These are phyloP conservation scores for Serendipita indica DNA, from an alignment of 768 basidiomycete genomes.

Conservation along the genomic window DNA sequence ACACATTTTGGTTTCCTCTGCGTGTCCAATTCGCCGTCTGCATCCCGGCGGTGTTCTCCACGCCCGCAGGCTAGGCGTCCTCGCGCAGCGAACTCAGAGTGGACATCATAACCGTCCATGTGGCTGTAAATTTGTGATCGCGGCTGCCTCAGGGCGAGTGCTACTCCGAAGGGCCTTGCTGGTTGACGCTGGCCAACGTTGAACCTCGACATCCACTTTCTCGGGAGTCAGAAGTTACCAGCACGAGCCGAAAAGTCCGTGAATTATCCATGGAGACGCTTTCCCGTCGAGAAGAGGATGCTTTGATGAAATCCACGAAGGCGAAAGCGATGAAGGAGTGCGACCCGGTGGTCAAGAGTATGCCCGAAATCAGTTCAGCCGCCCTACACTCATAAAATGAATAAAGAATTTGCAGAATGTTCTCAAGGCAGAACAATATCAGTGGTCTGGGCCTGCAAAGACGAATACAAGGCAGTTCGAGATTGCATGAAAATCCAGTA, in stretches of 20 bases:
- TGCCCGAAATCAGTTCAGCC: slow-evolving; percentile 10
- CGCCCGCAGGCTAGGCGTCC: too few species aligned
- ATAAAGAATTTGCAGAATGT: slow-evolving; percentile 73
- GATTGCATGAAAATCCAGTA: slow-evolving; percentile 70
- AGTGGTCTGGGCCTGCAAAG: slow-evolving; percentile 71
- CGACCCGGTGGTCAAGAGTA: slow-evolving; percentile 60
- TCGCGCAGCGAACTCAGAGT: neutral
- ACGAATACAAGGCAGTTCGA: slow-evolving; percentile 52
- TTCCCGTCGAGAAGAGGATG: slow-evolving; percentile 79
- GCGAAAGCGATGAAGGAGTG: slow-evolving; percentile 66
- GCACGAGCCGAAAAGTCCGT: neutral
- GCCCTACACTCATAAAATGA: neutral
- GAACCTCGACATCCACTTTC: neutral
- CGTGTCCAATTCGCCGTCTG: too few species aligned
- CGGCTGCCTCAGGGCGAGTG: neutral
- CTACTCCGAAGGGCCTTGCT: neutral
- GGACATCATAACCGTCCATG: neutral
- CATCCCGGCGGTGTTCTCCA: too few species aligned
- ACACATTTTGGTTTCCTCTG: too few species aligned
- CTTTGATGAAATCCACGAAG: slow-evolving; percentile 68
- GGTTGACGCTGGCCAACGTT: neutral
- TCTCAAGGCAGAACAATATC: slow-evolving; percentile 67
- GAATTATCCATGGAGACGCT: slow-evolving; percentile 54
- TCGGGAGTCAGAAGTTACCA: neutral
- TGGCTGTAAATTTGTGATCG: neutral